A percentile compares a stretch with the other conserved stretches of the same genome.
These are phyloP conservation scores for Beauveria sp. DNA, from an alignment of 2,329 filamentous ascomycete species.

Conservation along the genomic window DNA sequence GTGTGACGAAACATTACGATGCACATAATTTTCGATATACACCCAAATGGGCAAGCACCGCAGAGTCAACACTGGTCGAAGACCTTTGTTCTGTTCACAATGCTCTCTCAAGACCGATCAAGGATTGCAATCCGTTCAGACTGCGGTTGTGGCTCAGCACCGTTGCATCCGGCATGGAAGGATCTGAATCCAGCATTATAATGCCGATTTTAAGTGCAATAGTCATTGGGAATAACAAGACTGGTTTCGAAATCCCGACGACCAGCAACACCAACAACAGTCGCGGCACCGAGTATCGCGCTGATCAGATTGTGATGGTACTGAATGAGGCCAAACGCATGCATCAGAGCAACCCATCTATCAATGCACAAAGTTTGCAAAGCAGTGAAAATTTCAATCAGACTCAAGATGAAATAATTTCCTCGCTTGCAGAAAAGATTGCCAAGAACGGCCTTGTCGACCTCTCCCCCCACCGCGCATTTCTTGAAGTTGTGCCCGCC, in stretches of 20 bases:
- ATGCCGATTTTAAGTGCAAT: neutral
- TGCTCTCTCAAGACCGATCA: rapidly evolving
- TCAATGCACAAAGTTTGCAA: no score
- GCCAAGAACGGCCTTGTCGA: neutral
- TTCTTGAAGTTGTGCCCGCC: neutral
- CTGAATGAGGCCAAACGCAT: neutral
- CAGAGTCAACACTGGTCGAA: neutral
- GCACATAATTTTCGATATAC: neutral
- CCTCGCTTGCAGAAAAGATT: no score
- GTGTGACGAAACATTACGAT: neutral
- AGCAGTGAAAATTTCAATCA: rapidly evolving
- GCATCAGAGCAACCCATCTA: no score
- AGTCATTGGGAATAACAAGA: rapidly evolving
- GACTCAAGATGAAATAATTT: no score
- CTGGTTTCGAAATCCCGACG: neutral
- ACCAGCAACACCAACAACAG: neutral
- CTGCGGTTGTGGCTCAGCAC: neutral
- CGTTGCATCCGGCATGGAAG: neutral
- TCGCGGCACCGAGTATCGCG: neutral
- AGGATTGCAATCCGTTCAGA: neutral
- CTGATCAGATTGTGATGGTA: neutral
- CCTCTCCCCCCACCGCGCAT: rapidly evolving
- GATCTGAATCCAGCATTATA: rapidly evolving
- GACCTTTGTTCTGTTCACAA: neutral
- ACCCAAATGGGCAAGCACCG: neutral